These are phyloP conservation scores for Pseudogymnoascus sp. DNA, from an alignment of 2,329 filamentous ascomycete species.

Conservation along the genomic window DNA sequence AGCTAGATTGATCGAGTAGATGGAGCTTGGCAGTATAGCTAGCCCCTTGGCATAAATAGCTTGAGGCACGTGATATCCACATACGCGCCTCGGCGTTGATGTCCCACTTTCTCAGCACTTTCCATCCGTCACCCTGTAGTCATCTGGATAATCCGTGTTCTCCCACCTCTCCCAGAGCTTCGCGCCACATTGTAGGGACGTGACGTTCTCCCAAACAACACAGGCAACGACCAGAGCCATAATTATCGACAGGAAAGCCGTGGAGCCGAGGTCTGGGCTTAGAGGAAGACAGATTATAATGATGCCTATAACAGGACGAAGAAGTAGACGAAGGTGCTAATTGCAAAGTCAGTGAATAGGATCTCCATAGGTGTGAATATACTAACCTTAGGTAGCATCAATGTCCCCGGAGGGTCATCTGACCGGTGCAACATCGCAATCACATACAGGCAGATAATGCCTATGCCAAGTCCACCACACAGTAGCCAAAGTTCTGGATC, in stretches of 20 bases:
- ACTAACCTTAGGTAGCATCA: slow-evolving; percentile 16
- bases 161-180: slow-evolving; percentile 26
- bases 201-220: slow-evolving; percentile 37
- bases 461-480: slow-evolving; percentile 37
- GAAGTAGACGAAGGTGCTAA: slow-evolving; percentile 12
- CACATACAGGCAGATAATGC: slow-evolving; percentile 36
- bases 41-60: neutral
- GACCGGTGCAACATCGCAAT: slow-evolving; percentile 35
- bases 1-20: neutral
- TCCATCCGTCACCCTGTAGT: neutral
- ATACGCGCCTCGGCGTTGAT: neutral
- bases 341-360: slow-evolving; percentile 6
- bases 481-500: slow-evolving; percentile 39
- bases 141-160: slow-evolving; percentile 24
- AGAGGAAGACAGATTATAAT: slow-evolving; percentile 30
- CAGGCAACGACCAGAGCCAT: slow-evolving; percentile 36
- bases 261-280: slow-evolving; percentile 25
- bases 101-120: neutral
- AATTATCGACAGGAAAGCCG: slow-evolving; percentile 34
- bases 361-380: neutral
- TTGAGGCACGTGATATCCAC: neutral
- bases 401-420: slow-evolving; percentile 27
- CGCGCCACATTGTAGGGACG: slow-evolving; percentile 14
- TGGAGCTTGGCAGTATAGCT: neutral
- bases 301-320: slow-evolving; percentile 29